Evolutionary conservation across 2,329 filamentous ascomycete species (phyloP).

Genomic region (Metarhizium humberi): DNA sequence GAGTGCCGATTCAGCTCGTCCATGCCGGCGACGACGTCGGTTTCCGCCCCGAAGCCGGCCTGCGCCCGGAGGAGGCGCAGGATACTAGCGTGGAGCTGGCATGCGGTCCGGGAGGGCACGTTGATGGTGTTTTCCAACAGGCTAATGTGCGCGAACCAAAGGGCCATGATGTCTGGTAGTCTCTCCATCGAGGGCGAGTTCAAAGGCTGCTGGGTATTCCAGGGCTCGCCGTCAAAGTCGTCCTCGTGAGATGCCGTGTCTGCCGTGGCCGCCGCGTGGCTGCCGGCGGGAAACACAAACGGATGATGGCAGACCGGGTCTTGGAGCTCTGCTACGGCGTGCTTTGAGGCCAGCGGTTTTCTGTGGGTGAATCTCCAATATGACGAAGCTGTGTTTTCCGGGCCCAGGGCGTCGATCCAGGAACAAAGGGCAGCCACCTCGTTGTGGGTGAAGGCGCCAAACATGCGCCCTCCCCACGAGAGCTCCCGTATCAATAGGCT

Average conservation of each 20-base stretch:
- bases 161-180: not conserved
- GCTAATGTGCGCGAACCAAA: not conserved
- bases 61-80: not conserved
- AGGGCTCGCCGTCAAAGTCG: not conserved
- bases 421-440: conserved; percentile 18
- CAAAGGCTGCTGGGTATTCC: not conserved
- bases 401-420: conserved; percentile 8
- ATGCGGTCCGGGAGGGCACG: not conserved
- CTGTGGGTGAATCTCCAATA: not conserved
- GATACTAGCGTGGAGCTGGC: not conserved
- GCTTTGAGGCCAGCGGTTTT: not conserved
- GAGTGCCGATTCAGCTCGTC: not conserved
- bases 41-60: not conserved
- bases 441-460: conserved; percentile 35
- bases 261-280: too few species aligned
- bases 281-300: too few species aligned
- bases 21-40: not conserved
- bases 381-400: not conserved
- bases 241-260: not conserved
- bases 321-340: not conserved
- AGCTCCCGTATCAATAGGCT: conserved; percentile 33
- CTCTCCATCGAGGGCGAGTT: not conserved
- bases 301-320: not conserved
- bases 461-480: conserved; percentile 38
- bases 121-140: not conserved